Base-by-base conservation (phyloP, 2,329 filamentous ascomycete species). In the Aspergillus candidus region DNA sequence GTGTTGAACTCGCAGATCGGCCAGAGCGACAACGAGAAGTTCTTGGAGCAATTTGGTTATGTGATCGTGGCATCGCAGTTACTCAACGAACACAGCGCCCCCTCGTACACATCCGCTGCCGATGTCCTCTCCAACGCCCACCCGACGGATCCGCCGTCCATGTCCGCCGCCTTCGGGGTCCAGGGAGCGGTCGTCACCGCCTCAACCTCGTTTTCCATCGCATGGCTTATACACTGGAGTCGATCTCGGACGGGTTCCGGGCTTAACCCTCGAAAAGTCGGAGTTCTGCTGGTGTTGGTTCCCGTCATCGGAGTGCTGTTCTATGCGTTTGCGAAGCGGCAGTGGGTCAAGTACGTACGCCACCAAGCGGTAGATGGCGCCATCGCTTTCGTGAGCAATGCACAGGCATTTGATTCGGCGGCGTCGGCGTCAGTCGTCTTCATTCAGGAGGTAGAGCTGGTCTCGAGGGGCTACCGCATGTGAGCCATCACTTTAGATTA, bases 371-470 rank as follows among this genome's bases (percentile, higher is more conserved):
- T 94, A 32, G 74, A 80, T 30, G 80, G 83, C 50, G 81, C 85
- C 4, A 79, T 80, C 10, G 69, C 73, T 1, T 81, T 94, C 52
- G 82, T 93, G 36, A 74, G 79, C 37, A 83, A 81, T 58, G 82
- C 88, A 32, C 88, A 94, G 60, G 81, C 83, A 39, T 88, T 94
- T 55, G 89, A 96, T 66, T 80, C 83, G 33, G 83, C 84, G 15
- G 82, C 80, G 33, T 82, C 83, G 32, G 84, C 87, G 29, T 85
- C 87, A 2, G 73, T 95, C 43, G 82, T 85, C 32, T 77, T 95
- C 48, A 84, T 96, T 50, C 90, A 95, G 64, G 90, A 96, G 68
- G 89, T 96, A n/a, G 90, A 96, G 69, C 76, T 96, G 29, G 89
- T 96, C 18, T 94, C 90, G 27, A 81, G 90, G 55, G 90, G 90